Evolutionary conservation across 2,329 filamentous ascomycete genomes (phyloP), one percentile per base, ranked within the genome.

Genomic region (Sclerotinia sclerotiorum): DNA sequence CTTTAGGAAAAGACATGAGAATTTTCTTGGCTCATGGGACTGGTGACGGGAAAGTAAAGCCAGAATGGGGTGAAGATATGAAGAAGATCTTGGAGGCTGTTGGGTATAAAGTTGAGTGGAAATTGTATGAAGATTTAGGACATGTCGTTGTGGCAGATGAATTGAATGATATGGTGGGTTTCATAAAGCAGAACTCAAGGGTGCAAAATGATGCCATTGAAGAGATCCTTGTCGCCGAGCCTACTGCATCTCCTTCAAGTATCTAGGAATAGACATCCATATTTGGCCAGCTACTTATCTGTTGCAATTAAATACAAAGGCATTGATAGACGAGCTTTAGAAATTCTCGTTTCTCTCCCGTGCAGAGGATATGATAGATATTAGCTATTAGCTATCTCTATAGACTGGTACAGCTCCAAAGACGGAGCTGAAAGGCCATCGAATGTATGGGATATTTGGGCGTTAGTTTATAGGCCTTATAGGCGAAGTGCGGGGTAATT

Each of bases 31-130:
- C 64, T 1, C 74, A 76, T 65, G 74, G 74, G 15, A 58, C 63
- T 21, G 24, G 44, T 24, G 74, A 76, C 69, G 21, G 39, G 17
- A 76, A 76, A 57, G 71, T 76, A 8, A 69, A 46, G 32, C 49
- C 68, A 29, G 63, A 72, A 46, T 76, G 73, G 74, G 73, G 70
- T n/a, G 44, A 52, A 3, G 46, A 73, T 42, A 69, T 73, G 71
- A 32, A 19, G 15, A 58, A 13, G 5, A 11, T 67, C 5, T 27
- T 67, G 29, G 46, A 32, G 8, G 35, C 2, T 21, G 21, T 61
- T 10, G 64, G 64, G 8, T 67, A 60, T 32, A 27, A 15, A 3
- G 64, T 67, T 39, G 42, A 44, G 19, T 67, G 64, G 64, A 60
- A 60, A 5, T 21, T 49, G 17, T 67, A 67, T 29, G 21, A 48